These are phyloP conservation scores for Sugiyamaella qingdaonensis DNA, from an alignment of 805 yeast genomes.

Conservation along the genomic window DNA sequence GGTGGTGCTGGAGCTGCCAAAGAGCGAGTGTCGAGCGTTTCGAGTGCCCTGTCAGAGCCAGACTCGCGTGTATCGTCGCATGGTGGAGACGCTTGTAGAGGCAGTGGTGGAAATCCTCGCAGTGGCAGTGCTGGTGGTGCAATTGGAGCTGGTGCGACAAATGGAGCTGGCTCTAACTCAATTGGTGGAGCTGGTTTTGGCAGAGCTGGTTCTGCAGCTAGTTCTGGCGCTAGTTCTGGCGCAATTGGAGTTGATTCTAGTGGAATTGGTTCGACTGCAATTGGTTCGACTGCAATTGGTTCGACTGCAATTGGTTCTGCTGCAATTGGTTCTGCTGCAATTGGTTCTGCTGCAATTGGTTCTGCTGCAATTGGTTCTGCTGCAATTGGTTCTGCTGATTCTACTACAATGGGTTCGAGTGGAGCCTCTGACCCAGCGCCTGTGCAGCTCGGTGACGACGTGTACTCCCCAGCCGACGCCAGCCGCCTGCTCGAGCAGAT, in stretches of 20 bases:
- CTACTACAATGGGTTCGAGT: background rate
- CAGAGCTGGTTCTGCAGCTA: no score
- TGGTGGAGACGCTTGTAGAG: no score
- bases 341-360: background rate
- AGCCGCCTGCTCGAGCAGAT: constrained; percentile 41
- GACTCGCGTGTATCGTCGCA: background rate
- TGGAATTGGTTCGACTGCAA: background rate
- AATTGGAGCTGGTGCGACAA: background rate
- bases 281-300: background rate
- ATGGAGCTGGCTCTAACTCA: no score
- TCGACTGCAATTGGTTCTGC: background rate
- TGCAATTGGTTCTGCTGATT: background rate
- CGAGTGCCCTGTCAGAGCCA: background rate
- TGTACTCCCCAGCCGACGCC: constrained; percentile 38
- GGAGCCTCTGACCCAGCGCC: constrained; percentile 14
- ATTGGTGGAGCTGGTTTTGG: no score
- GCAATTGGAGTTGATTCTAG: background rate
- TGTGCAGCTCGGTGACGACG: constrained; percentile 29
- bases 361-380: constrained; percentile 3
- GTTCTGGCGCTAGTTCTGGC: no score
- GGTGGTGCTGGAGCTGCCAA: background rate
- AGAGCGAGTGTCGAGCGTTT: background rate
- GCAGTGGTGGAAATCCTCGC: background rate
- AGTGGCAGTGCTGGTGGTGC: background rate
- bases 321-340: background rate